These are phyloP conservation scores for Maudiozyma barnettii DNA, from an alignment of 805 yeast species.

Conservation along the genomic window DNA sequence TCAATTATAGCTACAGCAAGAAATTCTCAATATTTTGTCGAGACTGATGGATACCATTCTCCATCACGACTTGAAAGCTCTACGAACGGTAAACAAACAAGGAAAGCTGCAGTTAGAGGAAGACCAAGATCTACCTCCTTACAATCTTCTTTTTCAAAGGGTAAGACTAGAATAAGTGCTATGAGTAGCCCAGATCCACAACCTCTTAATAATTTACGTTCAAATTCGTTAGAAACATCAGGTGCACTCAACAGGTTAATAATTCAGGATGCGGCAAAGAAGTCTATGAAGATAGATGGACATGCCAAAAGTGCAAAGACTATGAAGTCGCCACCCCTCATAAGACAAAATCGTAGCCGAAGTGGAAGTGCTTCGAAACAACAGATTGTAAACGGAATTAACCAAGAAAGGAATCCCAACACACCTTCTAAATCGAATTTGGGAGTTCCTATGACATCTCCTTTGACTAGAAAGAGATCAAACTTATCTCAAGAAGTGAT, in stretches of 20 bases:
- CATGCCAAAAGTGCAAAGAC: background rate
- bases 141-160: slow-evolving; percentile 15
- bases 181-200: background rate
- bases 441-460: background rate
- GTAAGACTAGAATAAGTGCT: background rate
- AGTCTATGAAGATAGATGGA: slow-evolving; percentile 5
- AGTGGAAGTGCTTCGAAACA: background rate
- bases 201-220: slow-evolving; percentile 10
- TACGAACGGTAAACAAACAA: background rate
- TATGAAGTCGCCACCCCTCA: background rate
- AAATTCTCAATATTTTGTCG: background rate
- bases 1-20: slow-evolving; percentile 1
- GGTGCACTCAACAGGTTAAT: slow-evolving; percentile 21
- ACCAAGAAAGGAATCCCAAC: background rate
- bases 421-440: background rate
- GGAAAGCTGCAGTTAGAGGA: slow-evolving; percentile 4
- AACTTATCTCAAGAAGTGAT: background rate
- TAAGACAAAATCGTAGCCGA: background rate
- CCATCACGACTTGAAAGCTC: background rate
- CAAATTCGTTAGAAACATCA: slow-evolving; percentile 25
- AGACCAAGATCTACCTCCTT: slow-evolving; percentile 29
- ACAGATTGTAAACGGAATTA: background rate
- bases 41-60: background rate
- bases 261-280: slow-evolving; percentile 18
- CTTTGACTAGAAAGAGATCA: background rate